Percentiles rank a stretch among this genome's conserved stretches.
phyloP scores from a whole-genome alignment of 305 asterid genomes.

The Petunia hybrid region DNA sequence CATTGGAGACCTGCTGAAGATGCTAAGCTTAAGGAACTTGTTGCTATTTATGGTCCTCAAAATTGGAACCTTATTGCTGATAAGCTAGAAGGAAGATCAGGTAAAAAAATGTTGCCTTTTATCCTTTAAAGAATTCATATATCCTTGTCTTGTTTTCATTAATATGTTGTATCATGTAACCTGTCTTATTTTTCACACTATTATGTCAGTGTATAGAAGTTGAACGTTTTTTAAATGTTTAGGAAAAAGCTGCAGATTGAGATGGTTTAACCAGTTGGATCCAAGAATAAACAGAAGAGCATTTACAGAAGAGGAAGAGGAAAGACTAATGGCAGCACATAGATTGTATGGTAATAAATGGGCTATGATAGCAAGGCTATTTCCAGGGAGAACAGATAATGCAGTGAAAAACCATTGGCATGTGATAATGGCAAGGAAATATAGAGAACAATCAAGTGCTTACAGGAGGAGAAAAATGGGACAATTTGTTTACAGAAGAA shows the following conservation, averaged over 20 bases:
- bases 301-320: conserved; percentile 88
- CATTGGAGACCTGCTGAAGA: conserved; percentile 98
- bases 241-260: conserved; percentile 92
- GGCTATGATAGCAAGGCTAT: conserved; percentile 93
- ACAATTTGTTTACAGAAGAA: conserved; percentile 57
- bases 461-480: conserved; percentile 74
- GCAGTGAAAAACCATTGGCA: conserved; percentile 98
- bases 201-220: neutral
- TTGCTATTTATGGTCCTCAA: conserved; percentile 87
- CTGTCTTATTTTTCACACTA: neutral
- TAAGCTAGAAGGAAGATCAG: conserved; percentile 86
- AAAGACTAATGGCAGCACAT: conserved; percentile 87
- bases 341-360: conserved; percentile 89
- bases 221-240: neutral
- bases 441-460: conserved; percentile 82
- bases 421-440: conserved; percentile 92
- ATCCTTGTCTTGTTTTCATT: neutral
- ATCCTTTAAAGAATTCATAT: neutral
- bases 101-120: conserved; percentile 38
- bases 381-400: conserved; percentile 95
- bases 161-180: too few species aligned
- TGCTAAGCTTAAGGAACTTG: conserved; percentile 79
- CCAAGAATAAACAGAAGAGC: conserved; percentile 91
- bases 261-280: conserved; percentile 97
- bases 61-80: conserved; percentile 94